phyloP scores from a whole-genome alignment of 2,329 filamentous ascomycete species.

The Beauveria medogensis region DNA sequence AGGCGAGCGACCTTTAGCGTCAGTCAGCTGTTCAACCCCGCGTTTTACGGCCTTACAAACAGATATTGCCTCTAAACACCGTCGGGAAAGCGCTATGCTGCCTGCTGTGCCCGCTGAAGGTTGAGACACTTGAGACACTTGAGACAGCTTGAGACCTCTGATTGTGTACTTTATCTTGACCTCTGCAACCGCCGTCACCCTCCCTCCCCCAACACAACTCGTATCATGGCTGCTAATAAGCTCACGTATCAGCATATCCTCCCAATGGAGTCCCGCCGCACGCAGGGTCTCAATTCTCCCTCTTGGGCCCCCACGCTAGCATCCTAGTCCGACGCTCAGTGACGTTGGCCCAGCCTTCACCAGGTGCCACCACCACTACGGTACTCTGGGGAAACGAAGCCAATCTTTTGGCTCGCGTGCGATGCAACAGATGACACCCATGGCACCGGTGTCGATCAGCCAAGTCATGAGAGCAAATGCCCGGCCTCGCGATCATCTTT shows the following conservation, averaged over 20 bases:
- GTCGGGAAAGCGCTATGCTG: neutral
- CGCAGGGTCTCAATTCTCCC: neutral
- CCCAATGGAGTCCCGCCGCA: neutral
- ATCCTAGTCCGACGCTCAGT: neutral
- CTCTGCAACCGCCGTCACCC: neutral
- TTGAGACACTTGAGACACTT: neutral
- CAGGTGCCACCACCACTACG: neutral
- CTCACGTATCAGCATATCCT: neutral
- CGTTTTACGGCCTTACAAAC: neutral
- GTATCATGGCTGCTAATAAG: neutral
- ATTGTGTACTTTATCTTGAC: neutral
- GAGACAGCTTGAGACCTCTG: neutral
- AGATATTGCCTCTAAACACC: no score
- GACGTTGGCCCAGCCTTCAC: slow-evolving; percentile 6
- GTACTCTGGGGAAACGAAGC: neutral
- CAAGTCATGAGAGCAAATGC: neutral
- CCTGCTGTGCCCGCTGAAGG: neutral
- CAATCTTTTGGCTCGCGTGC: neutral
- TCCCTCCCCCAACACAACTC: neutral
- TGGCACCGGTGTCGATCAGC: neutral
- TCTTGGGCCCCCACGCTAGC: neutral
- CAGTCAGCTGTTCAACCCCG: neutral
- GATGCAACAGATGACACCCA: neutral
- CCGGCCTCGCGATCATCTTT: neutral
- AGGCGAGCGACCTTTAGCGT: neutral